Conservation (phyloP, 2,329 filamentous ascomycete species). For the Nigrograna mackinnonii region DNA sequence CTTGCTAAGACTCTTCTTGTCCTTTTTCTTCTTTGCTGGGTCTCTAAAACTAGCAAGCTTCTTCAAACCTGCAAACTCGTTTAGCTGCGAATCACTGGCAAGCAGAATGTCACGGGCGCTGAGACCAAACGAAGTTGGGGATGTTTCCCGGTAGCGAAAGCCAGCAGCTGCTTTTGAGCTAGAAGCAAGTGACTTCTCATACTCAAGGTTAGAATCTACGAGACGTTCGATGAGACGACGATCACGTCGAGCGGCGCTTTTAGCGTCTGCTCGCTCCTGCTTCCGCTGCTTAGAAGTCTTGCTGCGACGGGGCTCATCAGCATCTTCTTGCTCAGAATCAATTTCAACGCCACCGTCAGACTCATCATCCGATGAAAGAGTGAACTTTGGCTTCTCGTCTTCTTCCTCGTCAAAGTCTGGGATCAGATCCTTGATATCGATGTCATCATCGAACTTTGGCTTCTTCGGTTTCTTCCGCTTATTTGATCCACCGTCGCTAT, state of each 20-base stretch:
- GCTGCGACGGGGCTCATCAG: constrained; percentile 35
- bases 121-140: constrained; percentile 85
- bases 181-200: constrained; percentile 65
- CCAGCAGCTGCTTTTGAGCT: constrained; percentile 55
- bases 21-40: constrained; percentile 82
- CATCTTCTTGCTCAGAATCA: constrained; percentile 42
- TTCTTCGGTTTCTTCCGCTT: constrained; percentile 72
- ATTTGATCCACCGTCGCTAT: constrained; percentile 53
- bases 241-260: constrained; percentile 78
- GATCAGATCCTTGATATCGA: constrained; percentile 91
- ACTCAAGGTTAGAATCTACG: constrained; percentile 78
- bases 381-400: constrained; percentile 74
- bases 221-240: constrained; percentile 83
- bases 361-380: constrained; percentile 59
- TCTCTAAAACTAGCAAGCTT: constrained; percentile 92
- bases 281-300: constrained; percentile 52
- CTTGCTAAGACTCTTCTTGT: constrained; percentile 88
- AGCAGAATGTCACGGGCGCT: constrained; percentile 90
- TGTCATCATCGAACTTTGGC: constrained; percentile 94
- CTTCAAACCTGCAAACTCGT: constrained; percentile 90
- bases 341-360: constrained; percentile 51
- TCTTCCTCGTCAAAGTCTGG: constrained; percentile 77
- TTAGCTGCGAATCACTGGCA: constrained; percentile 81
- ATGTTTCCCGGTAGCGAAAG: constrained; percentile 95
- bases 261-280: constrained; percentile 55